Conservation (phyloP, 2,329 filamentous ascomycete genomes). For the Colletotrichum sp. region DNA sequence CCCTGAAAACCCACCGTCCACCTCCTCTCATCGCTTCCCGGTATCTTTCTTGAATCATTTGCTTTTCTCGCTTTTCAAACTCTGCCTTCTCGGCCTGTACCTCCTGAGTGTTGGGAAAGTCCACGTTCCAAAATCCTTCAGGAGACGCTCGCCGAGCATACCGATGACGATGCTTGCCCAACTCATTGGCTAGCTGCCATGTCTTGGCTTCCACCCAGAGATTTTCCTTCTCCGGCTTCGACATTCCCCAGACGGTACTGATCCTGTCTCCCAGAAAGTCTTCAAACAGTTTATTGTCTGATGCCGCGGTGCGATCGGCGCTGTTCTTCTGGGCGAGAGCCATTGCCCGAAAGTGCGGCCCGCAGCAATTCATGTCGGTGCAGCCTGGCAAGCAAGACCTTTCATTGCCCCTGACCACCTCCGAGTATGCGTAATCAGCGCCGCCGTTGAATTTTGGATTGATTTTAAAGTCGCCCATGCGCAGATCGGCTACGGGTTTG, state of each 20-base stretch:
- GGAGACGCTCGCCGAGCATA: slow-evolving; percentile 76
- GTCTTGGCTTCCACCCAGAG: slow-evolving; percentile 79
- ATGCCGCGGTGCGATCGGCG: slow-evolving; percentile 38
- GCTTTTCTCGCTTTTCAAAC: slow-evolving; percentile 66
- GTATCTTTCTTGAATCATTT: slow-evolving; percentile 74
- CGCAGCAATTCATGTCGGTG: slow-evolving; percentile 77
- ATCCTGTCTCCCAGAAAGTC: slow-evolving; percentile 63
- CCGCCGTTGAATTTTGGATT: slow-evolving; percentile 78
- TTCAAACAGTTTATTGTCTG: slow-evolving; percentile 59
- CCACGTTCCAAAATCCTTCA: slow-evolving; percentile 88
- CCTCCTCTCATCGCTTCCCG: slow-evolving; percentile 80
- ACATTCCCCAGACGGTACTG: slow-evolving; percentile 64
- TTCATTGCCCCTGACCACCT: slow-evolving; percentile 75
- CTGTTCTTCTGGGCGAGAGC: slow-evolving; percentile 57
- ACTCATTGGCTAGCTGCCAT: slow-evolving; percentile 73
- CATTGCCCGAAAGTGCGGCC: slow-evolving; percentile 71
- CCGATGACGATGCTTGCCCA: slow-evolving; percentile 78
- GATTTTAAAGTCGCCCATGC: slow-evolving; percentile 78
- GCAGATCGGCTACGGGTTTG: slow-evolving; percentile 62
- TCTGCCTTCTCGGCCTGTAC: slow-evolving; percentile 67
- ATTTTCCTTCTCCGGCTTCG: slow-evolving; percentile 64
- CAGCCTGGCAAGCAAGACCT: slow-evolving; percentile 78
- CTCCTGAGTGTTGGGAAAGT: slow-evolving; percentile 91
- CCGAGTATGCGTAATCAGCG: slow-evolving; percentile 73
- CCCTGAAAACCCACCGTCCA: slow-evolving; percentile 81